A percentile compares a stretch with the other conserved stretches of the same genome.
Conservation (phyloP, 495 filamentous ascomycete species). For the Haplographium delicatum region DNA sequence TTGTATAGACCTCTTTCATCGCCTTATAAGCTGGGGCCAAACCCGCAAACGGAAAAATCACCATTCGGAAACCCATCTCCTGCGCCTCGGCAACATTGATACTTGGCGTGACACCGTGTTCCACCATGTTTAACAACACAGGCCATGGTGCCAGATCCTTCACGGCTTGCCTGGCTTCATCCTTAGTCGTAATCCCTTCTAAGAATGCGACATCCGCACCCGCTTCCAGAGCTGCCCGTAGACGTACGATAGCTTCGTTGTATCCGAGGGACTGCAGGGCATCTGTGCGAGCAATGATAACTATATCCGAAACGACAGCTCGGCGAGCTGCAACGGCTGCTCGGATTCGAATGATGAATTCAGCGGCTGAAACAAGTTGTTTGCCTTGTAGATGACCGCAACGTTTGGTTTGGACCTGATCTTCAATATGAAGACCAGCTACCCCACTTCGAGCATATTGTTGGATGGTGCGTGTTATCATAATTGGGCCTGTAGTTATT, state of each 20-base stretch:
- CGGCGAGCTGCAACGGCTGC: constrained; percentile 49
- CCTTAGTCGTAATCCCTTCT: constrained; percentile 54
- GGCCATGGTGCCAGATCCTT: constrained; percentile 53
- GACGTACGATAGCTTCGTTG: constrained; percentile 47
- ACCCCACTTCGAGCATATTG: constrained; percentile 61
- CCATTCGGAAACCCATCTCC: constrained; percentile 58
- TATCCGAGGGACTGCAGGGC: constrained; percentile 57
- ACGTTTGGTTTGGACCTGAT: constrained; percentile 61
- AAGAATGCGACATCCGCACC: constrained; percentile 49
- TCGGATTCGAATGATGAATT: constrained; percentile 49
- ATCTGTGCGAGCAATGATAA: constrained; percentile 58
- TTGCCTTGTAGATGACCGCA: constrained; percentile 60
- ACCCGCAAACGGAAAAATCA: constrained; percentile 54
- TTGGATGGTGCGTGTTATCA: constrained; percentile 58
- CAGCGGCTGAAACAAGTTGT: constrained; percentile 46
- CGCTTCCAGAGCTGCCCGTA: constrained; percentile 55
- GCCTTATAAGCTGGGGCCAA: constrained; percentile 48
- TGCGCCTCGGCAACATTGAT: constrained; percentile 52
- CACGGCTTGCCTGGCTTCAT: constrained; percentile 46
- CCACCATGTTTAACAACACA: constrained; percentile 59
- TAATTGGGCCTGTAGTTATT: constrained; percentile 54
- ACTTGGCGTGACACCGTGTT: constrained; percentile 52
- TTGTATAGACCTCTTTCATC: constrained; percentile 39
- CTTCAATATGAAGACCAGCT: constrained; percentile 66
- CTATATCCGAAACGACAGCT: constrained; percentile 44